Evolutionary conservation across 1,139 yeast species (phyloP).

Genomic region (Sugiyamaella japonica): DNA sequence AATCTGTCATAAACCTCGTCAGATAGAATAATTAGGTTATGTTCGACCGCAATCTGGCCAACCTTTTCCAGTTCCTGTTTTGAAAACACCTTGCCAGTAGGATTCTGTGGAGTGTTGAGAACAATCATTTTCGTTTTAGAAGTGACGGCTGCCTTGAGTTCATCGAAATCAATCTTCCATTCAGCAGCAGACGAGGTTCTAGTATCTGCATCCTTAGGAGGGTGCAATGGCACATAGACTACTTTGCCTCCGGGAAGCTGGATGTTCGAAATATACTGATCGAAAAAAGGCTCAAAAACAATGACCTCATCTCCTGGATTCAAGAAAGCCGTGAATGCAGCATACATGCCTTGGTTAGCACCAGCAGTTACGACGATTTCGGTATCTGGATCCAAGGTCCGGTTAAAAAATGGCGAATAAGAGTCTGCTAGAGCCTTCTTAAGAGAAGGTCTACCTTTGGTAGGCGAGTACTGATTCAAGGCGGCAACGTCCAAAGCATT

Average conservation of each 20-base stretch:
- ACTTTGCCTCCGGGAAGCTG: conserved; percentile 92
- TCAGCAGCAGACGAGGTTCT: conserved; percentile 74
- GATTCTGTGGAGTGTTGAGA: conserved; percentile 93
- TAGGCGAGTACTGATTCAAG: conserved; percentile 88
- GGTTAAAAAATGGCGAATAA: conserved; percentile 65
- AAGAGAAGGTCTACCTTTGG: conserved; percentile 81
- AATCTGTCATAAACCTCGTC: conserved; percentile 96
- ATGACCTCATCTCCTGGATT: conserved; percentile 91
- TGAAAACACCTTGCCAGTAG: conserved; percentile 86
- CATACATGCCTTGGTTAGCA: conserved; percentile 91
- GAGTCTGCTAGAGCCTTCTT: conserved; percentile 66
- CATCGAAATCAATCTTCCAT: conserved; percentile 83
- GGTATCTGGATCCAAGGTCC: conserved; percentile 55
- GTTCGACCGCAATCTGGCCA: conserved; percentile 79
- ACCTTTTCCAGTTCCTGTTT: conserved; percentile 68
- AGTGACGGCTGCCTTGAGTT: conserved; percentile 66
- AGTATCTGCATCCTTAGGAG: conserved; percentile 71
- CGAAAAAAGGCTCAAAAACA: conserved; percentile 97
- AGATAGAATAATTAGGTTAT: conserved; percentile 76
- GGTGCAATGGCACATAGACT: conserved; percentile 78
- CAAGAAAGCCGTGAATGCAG: conserved; percentile 81
- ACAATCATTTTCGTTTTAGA: conserved; percentile 81
- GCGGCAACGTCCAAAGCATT: conserved; percentile 69
- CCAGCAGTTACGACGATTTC: conserved; percentile 89
- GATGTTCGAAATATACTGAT: conserved; percentile 91